Evolutionary conservation across 1,139 yeast genomes (phyloP), one percentile per base, ranked within the genome.

Genomic region (Taphrina populina): DNA sequence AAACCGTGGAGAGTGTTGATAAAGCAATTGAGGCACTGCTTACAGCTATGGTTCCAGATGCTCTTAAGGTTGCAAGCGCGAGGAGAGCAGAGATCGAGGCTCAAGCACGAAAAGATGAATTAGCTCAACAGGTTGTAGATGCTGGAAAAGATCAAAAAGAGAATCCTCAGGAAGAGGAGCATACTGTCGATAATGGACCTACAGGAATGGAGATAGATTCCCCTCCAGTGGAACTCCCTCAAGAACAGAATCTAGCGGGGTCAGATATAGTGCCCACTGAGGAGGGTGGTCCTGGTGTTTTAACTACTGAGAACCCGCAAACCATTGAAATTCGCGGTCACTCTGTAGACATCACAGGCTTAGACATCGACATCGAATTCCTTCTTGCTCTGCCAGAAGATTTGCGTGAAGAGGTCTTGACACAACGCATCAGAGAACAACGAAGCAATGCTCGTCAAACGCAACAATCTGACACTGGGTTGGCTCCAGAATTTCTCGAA

Each of bases 331-430:
- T 90, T 63, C 92, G 90, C 20, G 95, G 86, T 34, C 72, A 83
- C 32, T 83, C 82, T 58, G 90, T 90, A 30, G 95, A 90, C 67
- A 85, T 90, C 41, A 80, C 94, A 56, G 94, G 90, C 0, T 83
- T 95, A 2, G 96, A 88, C 58, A 88, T 90, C 59, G 96, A 90
- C 69, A 95, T 95, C 0, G 94, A 85, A 63, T 90, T 88, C 66
- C 76, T 90, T 61, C 86, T 84, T 63, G 96, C 96, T 0, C 74
- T 90, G 34, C 97, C 97, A 0, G 95, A 86, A 47, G 95, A 87
- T 55, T 85, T 90, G 85, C 75, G 96, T 53, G 95, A 88, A 62
- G 96, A 90, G 65, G 97, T 88, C 0, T 81, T 88, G 65, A 81
- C 94, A 0, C 95, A 88, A 63, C 95, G 88, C 66, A 74, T 88